Percentiles rank a stretch among this genome's conserved stretches.
Evolutionary conservation across 2,329 filamentous ascomycete species (phyloP).

Genomic region (Hymenoscyphus linearis): DNA sequence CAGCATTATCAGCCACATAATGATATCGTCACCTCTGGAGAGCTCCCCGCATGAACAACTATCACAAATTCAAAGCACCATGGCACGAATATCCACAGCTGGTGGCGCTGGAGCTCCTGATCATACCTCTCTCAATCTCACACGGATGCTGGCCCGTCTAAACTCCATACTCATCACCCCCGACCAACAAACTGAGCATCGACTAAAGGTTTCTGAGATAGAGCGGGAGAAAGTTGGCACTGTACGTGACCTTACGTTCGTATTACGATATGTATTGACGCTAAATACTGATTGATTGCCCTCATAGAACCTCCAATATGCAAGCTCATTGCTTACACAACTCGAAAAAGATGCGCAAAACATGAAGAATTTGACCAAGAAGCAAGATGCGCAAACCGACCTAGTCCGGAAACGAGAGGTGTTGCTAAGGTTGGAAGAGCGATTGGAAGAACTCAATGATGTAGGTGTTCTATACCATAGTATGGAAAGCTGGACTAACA

Average conservation of each 20-base stretch:
- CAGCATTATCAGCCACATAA: conserved; percentile 1
- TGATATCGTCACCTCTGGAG: background rate
- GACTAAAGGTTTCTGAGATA: conserved; percentile 56
- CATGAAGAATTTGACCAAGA: conserved; percentile 53
- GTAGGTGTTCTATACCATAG: conserved; percentile 33
- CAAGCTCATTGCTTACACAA: conserved; percentile 60
- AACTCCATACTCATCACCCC: conserved; percentile 60
- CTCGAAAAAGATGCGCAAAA: conserved; percentile 63
- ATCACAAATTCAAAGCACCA: conserved; percentile 9
- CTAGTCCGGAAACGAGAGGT: conserved; percentile 60
- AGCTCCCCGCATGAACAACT: background rate
- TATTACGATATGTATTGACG: background rate
- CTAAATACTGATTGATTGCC: background rate
- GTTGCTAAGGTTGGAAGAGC: conserved; percentile 60
- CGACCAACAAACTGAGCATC: conserved; percentile 52
- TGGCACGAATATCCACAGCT: conserved; percentile 26
- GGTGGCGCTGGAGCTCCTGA: conserved; percentile 15
- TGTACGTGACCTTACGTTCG: conserved; percentile 35
- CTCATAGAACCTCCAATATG: conserved; percentile 64
- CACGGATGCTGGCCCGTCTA: conserved; percentile 59
- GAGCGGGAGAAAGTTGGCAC: conserved; percentile 57
- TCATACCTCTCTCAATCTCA: conserved; percentile 43
- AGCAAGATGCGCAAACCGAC: conserved; percentile 57
- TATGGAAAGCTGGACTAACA: conserved; percentile 26
- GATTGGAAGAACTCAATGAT: conserved; percentile 63